phyloP scores from a whole-genome alignment of 495 filamentous ascomycete genomes.

The Penicillium steckii region DNA sequence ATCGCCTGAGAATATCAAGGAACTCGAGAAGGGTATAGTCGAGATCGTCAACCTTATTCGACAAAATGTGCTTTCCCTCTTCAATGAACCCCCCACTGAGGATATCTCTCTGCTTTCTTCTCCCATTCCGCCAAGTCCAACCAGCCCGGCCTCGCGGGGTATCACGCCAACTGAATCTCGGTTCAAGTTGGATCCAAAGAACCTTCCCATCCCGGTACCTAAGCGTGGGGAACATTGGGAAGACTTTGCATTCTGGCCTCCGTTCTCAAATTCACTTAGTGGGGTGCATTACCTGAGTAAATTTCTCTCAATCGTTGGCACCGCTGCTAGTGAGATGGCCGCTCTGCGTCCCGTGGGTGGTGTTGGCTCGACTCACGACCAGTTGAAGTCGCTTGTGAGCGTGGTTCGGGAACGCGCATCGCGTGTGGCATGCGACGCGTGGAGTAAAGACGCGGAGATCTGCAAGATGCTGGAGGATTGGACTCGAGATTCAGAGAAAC shows the following conservation, averaged over 20 bases:
- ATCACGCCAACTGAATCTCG: conserved; percentile 59
- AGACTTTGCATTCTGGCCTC: conserved; percentile 95
- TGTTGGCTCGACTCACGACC: conserved; percentile 57
- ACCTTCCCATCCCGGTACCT: conserved; percentile 73
- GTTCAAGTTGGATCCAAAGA: conserved; percentile 75
- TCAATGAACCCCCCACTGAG: conserved; percentile 85
- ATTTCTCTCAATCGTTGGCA: conserved; percentile 75
- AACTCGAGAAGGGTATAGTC: conserved; percentile 73
- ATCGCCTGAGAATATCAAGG: conserved; percentile 62
- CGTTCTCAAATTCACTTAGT: conserved; percentile 84
- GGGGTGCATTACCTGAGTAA: conserved; percentile 82
- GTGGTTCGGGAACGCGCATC: conserved; percentile 81
- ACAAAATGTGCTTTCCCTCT: conserved; percentile 74
- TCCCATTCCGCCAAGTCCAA: conserved; percentile 71
- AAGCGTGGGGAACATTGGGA: conserved; percentile 81
- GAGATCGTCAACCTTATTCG: conserved; percentile 81
- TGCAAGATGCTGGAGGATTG: conserved; percentile 91
- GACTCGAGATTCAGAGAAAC: conserved; percentile 72
- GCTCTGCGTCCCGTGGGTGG: conserved; percentile 62
- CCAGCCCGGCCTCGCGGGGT: conserved; percentile 56
- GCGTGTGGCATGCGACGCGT: conserved; percentile 75
- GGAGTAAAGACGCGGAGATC: conserved; percentile 85
- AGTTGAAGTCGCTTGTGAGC: conserved; percentile 68
- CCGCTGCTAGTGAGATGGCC: conserved; percentile 84
- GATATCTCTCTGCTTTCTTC: conserved; percentile 85